phyloP scores from a whole-genome alignment of 805 yeast genomes.

The Candida glaebosa region DNA sequence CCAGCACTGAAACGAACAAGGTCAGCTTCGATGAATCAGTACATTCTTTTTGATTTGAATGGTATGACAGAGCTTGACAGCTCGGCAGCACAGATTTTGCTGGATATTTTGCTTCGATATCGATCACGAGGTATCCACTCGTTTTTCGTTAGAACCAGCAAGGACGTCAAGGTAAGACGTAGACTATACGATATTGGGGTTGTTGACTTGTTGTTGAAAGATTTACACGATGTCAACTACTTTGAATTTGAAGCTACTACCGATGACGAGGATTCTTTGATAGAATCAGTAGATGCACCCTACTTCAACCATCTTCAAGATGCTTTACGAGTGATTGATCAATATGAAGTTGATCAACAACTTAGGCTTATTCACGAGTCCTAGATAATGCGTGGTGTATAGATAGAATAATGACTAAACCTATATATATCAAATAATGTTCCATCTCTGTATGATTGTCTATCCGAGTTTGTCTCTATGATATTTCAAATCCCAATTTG shows the following conservation, averaged over 20 bases:
- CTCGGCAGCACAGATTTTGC: conserved; percentile 37
- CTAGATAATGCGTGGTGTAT: too few relatives aligned
- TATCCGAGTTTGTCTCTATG: too few relatives aligned
- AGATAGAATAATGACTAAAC: too few relatives aligned
- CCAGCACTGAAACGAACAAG: conserved; percentile 38
- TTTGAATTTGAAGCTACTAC: conserved; percentile 11
- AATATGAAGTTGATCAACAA: conserved; percentile 20
- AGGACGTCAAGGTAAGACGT: conserved; percentile 21
- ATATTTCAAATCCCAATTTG: too few relatives aligned
- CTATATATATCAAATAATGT: too few relatives aligned
- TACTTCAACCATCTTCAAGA: conserved; percentile 36
- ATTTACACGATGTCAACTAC: conserved; percentile 22
- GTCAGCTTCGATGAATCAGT: conserved; percentile 36
- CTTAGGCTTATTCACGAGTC: background rate
- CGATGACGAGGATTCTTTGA: conserved; percentile 17
- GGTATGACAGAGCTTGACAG: conserved; percentile 43
- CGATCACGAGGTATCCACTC: conserved; percentile 26
- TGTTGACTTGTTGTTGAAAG: conserved; percentile 18
- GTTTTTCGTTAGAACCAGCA: conserved; percentile 35
- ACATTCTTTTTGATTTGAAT: conserved; percentile 37
- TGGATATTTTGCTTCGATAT: conserved; percentile 26
- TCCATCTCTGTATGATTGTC: too few relatives aligned
- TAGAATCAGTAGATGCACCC: conserved; percentile 25
- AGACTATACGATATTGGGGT: conserved; percentile 32
- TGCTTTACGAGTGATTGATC: conserved; percentile 37